These are phyloP conservation scores for Calocybe indica DNA, from an alignment of 768 basidiomycete genomes.

Conservation along the genomic window DNA sequence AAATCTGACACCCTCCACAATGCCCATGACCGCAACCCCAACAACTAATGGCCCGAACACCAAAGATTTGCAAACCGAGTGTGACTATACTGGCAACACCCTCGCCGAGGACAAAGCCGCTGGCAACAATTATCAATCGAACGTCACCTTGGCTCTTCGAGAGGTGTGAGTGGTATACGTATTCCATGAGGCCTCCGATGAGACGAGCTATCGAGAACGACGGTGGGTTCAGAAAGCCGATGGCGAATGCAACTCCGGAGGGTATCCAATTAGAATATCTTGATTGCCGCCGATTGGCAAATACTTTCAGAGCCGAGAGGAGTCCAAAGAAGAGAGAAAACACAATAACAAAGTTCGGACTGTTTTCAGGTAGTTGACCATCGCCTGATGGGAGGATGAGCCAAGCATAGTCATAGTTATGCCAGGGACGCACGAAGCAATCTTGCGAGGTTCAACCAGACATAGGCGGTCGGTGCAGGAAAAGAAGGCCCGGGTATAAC, in stretches of 20 bases:
- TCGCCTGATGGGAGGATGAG: slow-evolving; percentile 44
- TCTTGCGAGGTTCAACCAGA: slow-evolving; percentile 80
- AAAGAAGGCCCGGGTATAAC: slow-evolving; percentile 91
- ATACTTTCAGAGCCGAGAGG: slow-evolving; percentile 62
- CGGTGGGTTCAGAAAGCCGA: slow-evolving; percentile 94
- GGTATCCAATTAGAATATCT: slow-evolving; percentile 76
- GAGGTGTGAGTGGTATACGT: slow-evolving; percentile 51
- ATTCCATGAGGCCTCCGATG: slow-evolving; percentile 81
- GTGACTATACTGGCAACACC: slow-evolving; percentile 84
- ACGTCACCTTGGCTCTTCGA: slow-evolving; percentile 57
- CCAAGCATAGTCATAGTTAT: not conserved
- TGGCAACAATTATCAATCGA: slow-evolving; percentile 79
- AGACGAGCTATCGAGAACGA: slow-evolving; percentile 90
- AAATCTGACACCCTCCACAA: slow-evolving; percentile 60
- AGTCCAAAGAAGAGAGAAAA: slow-evolving; percentile 71
- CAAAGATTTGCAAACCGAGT: slow-evolving; percentile 66
- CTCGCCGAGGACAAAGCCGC: slow-evolving; percentile 94
- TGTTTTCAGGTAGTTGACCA: slow-evolving; percentile 75
- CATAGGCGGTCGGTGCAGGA: slow-evolving; percentile 91
- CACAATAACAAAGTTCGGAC: slow-evolving; percentile 67
- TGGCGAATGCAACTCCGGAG: slow-evolving; percentile 91
- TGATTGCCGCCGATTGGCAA: slow-evolving; percentile 40
- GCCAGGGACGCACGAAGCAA: slow-evolving; percentile 53
- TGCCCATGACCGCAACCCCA: slow-evolving; percentile 79
- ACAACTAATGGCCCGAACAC: slow-evolving; percentile 74